Evolutionary conservation across 1,139 yeast species (phyloP), one percentile per base, ranked within the genome.

Genomic region (Taiozyma sp.): DNA sequence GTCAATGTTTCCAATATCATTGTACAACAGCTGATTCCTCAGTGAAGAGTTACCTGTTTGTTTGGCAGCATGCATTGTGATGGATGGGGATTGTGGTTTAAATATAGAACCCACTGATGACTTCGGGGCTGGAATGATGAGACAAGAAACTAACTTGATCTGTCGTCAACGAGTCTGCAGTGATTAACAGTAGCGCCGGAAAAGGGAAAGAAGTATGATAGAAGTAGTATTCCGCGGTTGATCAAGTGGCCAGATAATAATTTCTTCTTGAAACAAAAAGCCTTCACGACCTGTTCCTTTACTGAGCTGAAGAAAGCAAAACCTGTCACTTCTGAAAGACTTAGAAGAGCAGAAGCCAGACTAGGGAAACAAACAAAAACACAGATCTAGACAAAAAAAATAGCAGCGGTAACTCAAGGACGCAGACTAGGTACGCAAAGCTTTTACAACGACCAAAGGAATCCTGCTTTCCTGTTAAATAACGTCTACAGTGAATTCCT

Each of bases 1-100:
- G 51, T 74, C 78, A 29, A 76, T 75, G 54, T 61, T 65, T 1
- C 78, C 79, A 8, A 71, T 59, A 30, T 71, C 71, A 46, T 58
- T 63, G 41, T 65, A 67, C 40, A 75, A 54, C 28, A 72, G 63
- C 51, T 70, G 69, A 49, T 63, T 69, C 53, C 74, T 57, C 51
- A 67, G 48, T 29, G 63, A 32, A 6, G 56, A 45, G 24, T 48
- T 46, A 4, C 36, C 38, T 29, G 19, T 38, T 34, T 44, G 44
- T 48, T 47, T 67, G 8, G 67, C 70, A 27, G 71, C 70, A 22
- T 67, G 69, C 71, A 69, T 68, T n/a, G 24, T 55, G 49, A 38
- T 38, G 10, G 24, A 10, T 6, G 8, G 16, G 8, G 41, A n/a
- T 4, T 4, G 12, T 16, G 22, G 19, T 16, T 36, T 19, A 38